These are phyloP conservation scores for Mycena vitilis DNA, from an alignment of 768 basidiomycete species.

Conservation along the genomic window DNA sequence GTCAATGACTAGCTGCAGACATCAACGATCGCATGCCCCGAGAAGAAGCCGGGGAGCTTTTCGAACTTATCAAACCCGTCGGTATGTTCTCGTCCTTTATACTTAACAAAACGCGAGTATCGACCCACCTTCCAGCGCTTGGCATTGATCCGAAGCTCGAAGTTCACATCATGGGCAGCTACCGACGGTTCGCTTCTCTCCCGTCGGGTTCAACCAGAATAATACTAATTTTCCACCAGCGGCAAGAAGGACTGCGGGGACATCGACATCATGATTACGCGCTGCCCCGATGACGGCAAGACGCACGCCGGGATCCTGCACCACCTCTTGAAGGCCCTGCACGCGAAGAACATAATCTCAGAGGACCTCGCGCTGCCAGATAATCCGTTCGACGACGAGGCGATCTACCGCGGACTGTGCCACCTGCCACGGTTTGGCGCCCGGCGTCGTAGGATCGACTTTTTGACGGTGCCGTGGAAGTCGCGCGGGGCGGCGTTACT, in stretches of 20 bases:
- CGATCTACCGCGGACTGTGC: slow-evolving; percentile 87
- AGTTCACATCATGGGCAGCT: slow-evolving; percentile 94
- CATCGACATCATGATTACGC: slow-evolving; percentile 90
- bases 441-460: slow-evolving; percentile 83
- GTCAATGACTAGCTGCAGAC: not conserved
- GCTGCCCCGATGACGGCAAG: slow-evolving; percentile 75
- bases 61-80: slow-evolving; percentile 74
- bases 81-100: slow-evolving; percentile 54
- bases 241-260: slow-evolving; percentile 89
- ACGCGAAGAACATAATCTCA: slow-evolving; percentile 70
- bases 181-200: slow-evolving; percentile 64
- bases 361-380: slow-evolving; percentile 84
- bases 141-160: slow-evolving; percentile 76
- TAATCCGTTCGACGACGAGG: slow-evolving; percentile 75
- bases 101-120: not conserved
- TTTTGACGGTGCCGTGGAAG: slow-evolving; percentile 83
- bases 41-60: slow-evolving; percentile 80
- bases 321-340: slow-evolving; percentile 68
- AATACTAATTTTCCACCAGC: slow-evolving; percentile 49
- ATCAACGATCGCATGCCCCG: slow-evolving; percentile 84
- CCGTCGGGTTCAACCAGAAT: not conserved
- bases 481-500: slow-evolving; percentile 86
- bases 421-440: slow-evolving; percentile 57
- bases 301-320: slow-evolving; percentile 82
- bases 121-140: slow-evolving; percentile 60